phyloP scores from a whole-genome alignment of 2,329 filamentous ascomycete genomes.

The Phaeosphaeria sp. region DNA sequence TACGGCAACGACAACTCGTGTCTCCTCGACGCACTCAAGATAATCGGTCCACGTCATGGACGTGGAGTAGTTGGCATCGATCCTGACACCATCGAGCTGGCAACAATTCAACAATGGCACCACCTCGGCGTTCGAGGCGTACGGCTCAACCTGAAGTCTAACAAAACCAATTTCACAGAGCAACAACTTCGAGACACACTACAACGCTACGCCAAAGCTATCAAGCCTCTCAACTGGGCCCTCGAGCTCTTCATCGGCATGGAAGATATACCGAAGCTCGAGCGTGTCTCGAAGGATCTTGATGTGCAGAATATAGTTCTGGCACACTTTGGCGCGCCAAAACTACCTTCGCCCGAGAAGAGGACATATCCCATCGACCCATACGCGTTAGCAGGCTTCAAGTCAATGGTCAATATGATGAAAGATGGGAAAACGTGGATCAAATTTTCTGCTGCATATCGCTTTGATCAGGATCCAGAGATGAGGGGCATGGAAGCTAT shows the following conservation, averaged over 20 bases:
- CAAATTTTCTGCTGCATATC: constrained; percentile 67
- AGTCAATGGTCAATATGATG: constrained; percentile 57
- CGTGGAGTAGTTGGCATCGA: constrained; percentile 66
- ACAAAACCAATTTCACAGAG: constrained; percentile 49
- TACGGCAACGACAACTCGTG: constrained; percentile 68
- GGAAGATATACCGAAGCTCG: constrained; percentile 57
- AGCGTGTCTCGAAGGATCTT: constrained; percentile 52
- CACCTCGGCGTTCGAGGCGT: constrained; percentile 64
- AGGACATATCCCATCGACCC: constrained; percentile 30
- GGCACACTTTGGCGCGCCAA: constrained; percentile 66
- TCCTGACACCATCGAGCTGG: constrained; percentile 45
- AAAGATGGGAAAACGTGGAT: constrained; percentile 59
- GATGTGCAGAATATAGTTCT: constrained; percentile 62
- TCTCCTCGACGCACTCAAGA: constrained; percentile 61
- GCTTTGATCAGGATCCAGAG: constrained; percentile 56
- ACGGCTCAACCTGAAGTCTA: constrained; percentile 65
- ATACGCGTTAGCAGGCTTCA: constrained; percentile 58
- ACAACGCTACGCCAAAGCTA: constrained; percentile 57
- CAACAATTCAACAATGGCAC: constrained; percentile 60
- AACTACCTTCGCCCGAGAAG: constrained; percentile 31
- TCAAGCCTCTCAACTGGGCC: constrained; percentile 61
- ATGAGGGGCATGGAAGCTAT: constrained; percentile 58
- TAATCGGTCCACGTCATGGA: constrained; percentile 58
- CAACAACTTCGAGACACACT: constrained; percentile 54
- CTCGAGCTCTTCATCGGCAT: constrained; percentile 66